Conservation (phyloP, 805 yeast genomes). For the Cyberlindnera amylophila region DNA sequence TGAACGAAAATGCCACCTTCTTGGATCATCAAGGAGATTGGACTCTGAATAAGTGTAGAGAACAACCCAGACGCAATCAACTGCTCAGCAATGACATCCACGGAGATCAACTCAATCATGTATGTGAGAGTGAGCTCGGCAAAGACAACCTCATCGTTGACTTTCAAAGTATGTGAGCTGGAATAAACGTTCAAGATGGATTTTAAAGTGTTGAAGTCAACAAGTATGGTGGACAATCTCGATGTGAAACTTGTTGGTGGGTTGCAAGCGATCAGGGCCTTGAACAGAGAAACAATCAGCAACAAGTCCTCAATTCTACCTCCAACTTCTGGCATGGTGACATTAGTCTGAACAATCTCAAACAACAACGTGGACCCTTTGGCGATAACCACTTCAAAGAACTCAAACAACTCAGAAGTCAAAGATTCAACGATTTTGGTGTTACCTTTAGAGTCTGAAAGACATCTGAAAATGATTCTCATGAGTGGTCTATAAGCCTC, state of each 20-base stretch:
- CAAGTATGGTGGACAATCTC: constrained; percentile 49
- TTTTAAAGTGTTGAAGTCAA: constrained; percentile 56
- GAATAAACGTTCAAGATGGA: constrained; percentile 64
- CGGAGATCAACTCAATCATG: constrained; percentile 61
- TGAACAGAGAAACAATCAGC: constrained; percentile 59
- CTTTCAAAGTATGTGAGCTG: constrained; percentile 56
- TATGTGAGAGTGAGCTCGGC: constrained; percentile 71
- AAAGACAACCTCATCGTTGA: constrained; percentile 61
- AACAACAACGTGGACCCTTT: constrained; percentile 61
- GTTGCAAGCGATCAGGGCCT: constrained; percentile 48
- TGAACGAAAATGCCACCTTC: constrained; percentile 57
- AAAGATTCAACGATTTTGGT: constrained; percentile 41
- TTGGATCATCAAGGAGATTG: constrained; percentile 63
- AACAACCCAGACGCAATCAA: constrained; percentile 63
- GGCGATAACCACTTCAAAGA: constrained; percentile 61
- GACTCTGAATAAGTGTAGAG: constrained; percentile 66
- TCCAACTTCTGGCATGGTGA: constrained; percentile 33
- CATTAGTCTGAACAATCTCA: constrained; percentile 55
- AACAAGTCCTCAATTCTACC: constrained; percentile 63
- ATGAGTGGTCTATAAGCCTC: constrained; percentile 57
- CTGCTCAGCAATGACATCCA: constrained; percentile 61
- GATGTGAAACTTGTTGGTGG: constrained; percentile 44
- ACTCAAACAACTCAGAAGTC: constrained; percentile 48
- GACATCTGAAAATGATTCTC: constrained; percentile 49
- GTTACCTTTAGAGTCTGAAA: constrained; percentile 41